A percentile compares a stretch with the other conserved stretches of the same genome.
Evolutionary conservation across 164 flowering plant species (phyloP).

Genomic region (Dillenia turbinata): DNA sequence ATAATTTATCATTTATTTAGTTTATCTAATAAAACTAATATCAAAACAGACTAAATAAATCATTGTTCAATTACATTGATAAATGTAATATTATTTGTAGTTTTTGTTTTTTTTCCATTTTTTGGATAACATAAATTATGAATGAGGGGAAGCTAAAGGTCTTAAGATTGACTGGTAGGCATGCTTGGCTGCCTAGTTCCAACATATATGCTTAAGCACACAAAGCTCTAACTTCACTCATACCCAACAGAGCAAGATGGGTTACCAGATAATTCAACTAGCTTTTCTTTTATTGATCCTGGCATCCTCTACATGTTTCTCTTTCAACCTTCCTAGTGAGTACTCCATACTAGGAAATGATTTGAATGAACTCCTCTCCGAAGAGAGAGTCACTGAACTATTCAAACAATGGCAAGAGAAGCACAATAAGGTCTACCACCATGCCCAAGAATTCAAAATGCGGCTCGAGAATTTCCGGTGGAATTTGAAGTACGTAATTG

Average conservation of each 20-base stretch:
- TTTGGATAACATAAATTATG: too few relatives aligned
- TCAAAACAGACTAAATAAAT: too few relatives aligned
- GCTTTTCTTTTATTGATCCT: slow-evolving; percentile 20
- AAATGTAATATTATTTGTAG: too few relatives aligned
- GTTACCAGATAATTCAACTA: slow-evolving; percentile 13
- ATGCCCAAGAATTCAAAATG: slow-evolving; percentile 36
- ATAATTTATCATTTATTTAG: too few relatives aligned
- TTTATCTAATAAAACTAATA: too few relatives aligned
- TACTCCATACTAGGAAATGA: slow-evolving; percentile 38
- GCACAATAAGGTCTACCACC: slow-evolving; percentile 47
- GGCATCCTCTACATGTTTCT: slow-evolving; percentile 16
- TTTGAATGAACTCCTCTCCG: slow-evolving; percentile 23
- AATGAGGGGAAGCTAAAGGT: too few relatives aligned
- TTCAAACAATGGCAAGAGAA: slow-evolving; percentile 50
- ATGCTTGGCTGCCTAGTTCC: too few relatives aligned
- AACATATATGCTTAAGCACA: too few relatives aligned
- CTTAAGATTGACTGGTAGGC: too few relatives aligned
- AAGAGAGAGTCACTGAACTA: slow-evolving; percentile 33
- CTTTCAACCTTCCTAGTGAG: slow-evolving; percentile 25
- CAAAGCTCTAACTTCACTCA: too few relatives aligned
- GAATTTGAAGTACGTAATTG: slow-evolving; percentile 43
- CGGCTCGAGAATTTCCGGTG: slow-evolving; percentile 38
- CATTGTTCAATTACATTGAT: too few relatives aligned
- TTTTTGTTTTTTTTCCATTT: too few relatives aligned
- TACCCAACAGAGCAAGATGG: slow-evolving; percentile 16